phyloP scores from a whole-genome alignment of 2,329 filamentous ascomycete genomes.

The Colletotrichum lindemuthianum region DNA sequence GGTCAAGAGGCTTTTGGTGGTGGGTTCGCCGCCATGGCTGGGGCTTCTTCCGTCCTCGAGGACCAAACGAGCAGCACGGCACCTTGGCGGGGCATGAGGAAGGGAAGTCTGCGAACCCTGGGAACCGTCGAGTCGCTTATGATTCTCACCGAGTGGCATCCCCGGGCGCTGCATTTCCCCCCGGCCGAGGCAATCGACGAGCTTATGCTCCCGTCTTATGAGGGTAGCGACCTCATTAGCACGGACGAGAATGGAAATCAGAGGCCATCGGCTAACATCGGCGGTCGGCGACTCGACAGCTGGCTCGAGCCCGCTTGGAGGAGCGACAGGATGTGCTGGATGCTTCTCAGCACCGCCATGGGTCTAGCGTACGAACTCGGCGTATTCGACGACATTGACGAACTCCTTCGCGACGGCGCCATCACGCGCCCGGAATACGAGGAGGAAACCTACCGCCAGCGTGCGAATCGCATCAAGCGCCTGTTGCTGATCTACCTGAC shows the following conservation, averaged over 20 bases:
- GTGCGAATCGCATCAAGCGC: conserved; percentile 84
- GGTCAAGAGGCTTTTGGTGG: conserved; percentile 96
- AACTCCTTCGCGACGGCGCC: conserved; percentile 68
- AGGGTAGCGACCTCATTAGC: conserved; percentile 54
- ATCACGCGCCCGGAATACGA: conserved; percentile 74
- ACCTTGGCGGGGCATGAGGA: conserved; percentile 74
- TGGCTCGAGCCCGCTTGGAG: conserved; percentile 98
- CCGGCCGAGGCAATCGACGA: conserved; percentile 80
- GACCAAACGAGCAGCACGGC: conserved; percentile 74
- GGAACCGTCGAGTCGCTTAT: conserved; percentile 95
- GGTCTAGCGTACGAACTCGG: conserved; percentile 93
- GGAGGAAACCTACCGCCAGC: conserved; percentile 79
- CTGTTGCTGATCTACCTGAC: conserved; percentile 91
- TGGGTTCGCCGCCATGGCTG: conserved; percentile 63
- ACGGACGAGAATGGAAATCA: conserved; percentile 55
- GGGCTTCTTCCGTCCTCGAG: conserved; percentile 46
- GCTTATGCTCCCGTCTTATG: conserved; percentile 70
- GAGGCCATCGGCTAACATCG: conserved; percentile 67
- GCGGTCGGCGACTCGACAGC: conserved; percentile 87
- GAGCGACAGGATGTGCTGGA: conserved; percentile 97
- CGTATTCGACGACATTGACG: conserved; percentile 91
- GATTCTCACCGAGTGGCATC: conserved; percentile 97
- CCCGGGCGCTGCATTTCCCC: conserved; percentile 92
- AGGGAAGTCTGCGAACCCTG: conserved; percentile 85
- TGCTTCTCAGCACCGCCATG: conserved; percentile 91